These are phyloP conservation scores for Choiromyces venosus DNA, from an alignment of 495 filamentous ascomycete species.

Conservation along the genomic window DNA sequence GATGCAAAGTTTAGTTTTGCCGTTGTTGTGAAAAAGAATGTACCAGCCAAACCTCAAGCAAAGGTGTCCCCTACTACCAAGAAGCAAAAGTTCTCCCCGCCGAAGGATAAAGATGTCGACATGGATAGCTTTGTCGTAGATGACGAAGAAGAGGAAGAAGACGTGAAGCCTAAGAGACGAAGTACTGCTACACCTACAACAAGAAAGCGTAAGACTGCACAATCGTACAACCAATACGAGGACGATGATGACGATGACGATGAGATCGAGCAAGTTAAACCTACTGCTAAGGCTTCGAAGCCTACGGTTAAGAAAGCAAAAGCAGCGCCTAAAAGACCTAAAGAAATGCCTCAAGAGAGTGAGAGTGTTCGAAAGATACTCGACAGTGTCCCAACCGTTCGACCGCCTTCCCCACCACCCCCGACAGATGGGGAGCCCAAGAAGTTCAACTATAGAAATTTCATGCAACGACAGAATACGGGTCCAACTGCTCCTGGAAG, in stretches of 20 bases:
- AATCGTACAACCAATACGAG: conserved; percentile 34
- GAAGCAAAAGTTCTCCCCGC: conserved; percentile 48
- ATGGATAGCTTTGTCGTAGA: background rate
- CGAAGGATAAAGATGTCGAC: conserved; percentile 40
- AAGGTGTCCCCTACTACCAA: conserved; percentile 44
- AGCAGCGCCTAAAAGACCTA: conserved; percentile 56
- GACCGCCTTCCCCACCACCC: conserved; percentile 74
- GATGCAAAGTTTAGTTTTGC: conserved; percentile 4
- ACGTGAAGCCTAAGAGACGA: conserved; percentile 42
- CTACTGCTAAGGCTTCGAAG: conserved; percentile 50
- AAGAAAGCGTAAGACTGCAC: conserved; percentile 47
- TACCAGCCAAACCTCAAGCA: conserved; percentile 40
- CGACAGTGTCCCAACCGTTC: conserved; percentile 74
- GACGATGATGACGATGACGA: conserved; percentile 49
- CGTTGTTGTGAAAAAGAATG: conserved; percentile 26
- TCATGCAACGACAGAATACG: conserved; percentile 51
- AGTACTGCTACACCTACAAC: conserved; percentile 47
- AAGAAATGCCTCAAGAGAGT: conserved; percentile 57
- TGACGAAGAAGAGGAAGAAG: conserved; percentile 23
- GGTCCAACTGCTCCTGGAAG: conserved; percentile 57
- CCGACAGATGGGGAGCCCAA: conserved; percentile 48
- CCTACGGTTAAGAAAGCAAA: conserved; percentile 57
- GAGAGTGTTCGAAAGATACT: conserved; percentile 72
- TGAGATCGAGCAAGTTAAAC: conserved; percentile 48
- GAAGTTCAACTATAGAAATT: conserved; percentile 69